Percentiles rank a stretch among this genome's conserved stretches.
phyloP scores from a whole-genome alignment of 768 basidiomycete genomes.

The Hygrophorus russula region DNA sequence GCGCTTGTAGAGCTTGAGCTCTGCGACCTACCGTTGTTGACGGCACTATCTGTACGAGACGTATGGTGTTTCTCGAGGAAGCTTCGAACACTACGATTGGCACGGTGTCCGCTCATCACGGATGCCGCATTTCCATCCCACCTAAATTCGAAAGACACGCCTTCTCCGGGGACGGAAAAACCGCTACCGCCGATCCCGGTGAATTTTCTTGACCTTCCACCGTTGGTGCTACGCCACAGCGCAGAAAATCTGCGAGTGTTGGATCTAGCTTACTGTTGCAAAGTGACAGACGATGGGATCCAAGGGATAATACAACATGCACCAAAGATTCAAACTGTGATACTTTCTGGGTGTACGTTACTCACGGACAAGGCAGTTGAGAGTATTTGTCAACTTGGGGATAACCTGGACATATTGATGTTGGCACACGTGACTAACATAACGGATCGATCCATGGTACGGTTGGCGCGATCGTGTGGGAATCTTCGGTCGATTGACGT shows the following conservation, averaged over 20 bases:
- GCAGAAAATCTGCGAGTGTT: constrained; percentile 70
- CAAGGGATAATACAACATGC: constrained; percentile 68
- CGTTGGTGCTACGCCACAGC: constrained; percentile 48
- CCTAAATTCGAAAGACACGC: constrained; percentile 14
- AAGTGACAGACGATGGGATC: constrained; percentile 66
- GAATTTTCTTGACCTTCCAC: constrained; percentile 57
- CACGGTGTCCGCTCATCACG: constrained; percentile 66
- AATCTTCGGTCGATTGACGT: constrained; percentile 77
- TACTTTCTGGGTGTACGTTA: constrained; percentile 63
- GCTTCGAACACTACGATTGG: constrained; percentile 64
- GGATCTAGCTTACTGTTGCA: constrained; percentile 61
- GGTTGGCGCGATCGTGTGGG: constrained; percentile 57
- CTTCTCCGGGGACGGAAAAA: constrained; percentile 25
- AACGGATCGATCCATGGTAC: constrained; percentile 66
- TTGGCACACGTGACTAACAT: constrained; percentile 72
- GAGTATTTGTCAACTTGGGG: constrained; percentile 60
- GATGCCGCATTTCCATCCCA: constrained; percentile 70
- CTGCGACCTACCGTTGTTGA: constrained; percentile 55
- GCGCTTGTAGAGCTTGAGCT: constrained; percentile 77
- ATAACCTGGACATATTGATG: constrained; percentile 68
- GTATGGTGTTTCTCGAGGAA: constrained; percentile 77
- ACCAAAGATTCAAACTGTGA: constrained; percentile 63
- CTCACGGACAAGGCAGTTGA: constrained; percentile 66
- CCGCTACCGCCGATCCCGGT: constrained; percentile 44
- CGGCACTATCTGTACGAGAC: constrained; percentile 59